Evolutionary conservation across 495 filamentous ascomycete genomes (phyloP), one percentile per base, ranked within the genome.

Genomic region (Coniosporium apollinis): DNA sequence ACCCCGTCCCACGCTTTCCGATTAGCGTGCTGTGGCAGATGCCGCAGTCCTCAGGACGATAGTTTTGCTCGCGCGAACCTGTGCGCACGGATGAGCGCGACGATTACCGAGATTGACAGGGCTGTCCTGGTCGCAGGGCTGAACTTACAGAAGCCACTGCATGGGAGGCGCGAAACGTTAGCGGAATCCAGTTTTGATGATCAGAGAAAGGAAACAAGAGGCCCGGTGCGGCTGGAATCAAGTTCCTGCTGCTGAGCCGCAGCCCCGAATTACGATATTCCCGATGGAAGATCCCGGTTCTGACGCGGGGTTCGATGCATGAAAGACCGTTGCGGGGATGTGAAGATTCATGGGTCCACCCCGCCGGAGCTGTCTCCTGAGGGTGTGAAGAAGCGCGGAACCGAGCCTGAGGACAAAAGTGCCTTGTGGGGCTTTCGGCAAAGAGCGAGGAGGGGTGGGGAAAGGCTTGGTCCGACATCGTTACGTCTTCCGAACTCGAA

Each of bases 21-120:
- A 83, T 62, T 1, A 93, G 65, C 15, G 60, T 64, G n/a, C 74
- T 58, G 42, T 72, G 77, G 51, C 85, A 94, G 33, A 84, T 70
- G 0, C 60, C 67, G 46, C 85, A 94, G 33, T 78, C 76, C 47
- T 91, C 82, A 0, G 78, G 76, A 24, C 73, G 58, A 52, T 80
- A 93, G 37, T 76, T 76, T 64, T 89, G 81, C 59, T 93, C 85
- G 33, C 85, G 58, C 10, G 74, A 81, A 36, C 53, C 46, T 49
- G 26, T 20, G 10, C 5, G 13, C n/a, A n/a, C 9, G 9, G 18
- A 22, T n/a, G 19, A 42, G 21, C 18, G 13, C 31, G 8, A 2
- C 18, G 8, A 32, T 9, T 32, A 26, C 9, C 30, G 9, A 10
- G 3, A 10, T 1, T 19, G 9, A 9, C 30, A 9, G 15, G 8